Base-by-base conservation (phyloP, 2,329 filamentous ascomycete genomes). In the Phoma sp. region DNA sequence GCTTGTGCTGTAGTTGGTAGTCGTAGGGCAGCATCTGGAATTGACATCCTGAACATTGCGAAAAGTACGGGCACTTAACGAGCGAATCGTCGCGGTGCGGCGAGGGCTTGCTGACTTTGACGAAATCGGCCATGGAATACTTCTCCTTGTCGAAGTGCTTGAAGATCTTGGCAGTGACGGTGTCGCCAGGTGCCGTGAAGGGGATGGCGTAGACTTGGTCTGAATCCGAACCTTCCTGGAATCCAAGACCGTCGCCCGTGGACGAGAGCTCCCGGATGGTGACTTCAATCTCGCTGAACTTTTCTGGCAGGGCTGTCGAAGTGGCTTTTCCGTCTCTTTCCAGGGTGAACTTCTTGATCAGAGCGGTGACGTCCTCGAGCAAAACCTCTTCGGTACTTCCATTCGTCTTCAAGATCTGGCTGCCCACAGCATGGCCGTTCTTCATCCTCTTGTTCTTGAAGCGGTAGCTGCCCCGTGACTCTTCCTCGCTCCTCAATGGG, bases 21-120 rank as follows among this genome's bases (percentile, higher is more conserved):
- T 84, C 77, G 75, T 98, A 98, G 50, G 91, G 86, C 60, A 99
- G 85, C 91, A 98, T 97, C 79, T 99, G 95, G 75, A 98, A 93
- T 77, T 99, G 95, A 73, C 95, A 99, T 29, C 95, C 95, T 24
- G 69, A 91, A 76, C 95, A 99, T 50, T 82, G 84, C 36, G 86
- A 81, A 71, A 99, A 99, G 81, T 99, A 98, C 66, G 85, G 84
- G 80, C 95, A 99, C 52, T 83, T 83, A 64, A 96, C 83, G 21
- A 90, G 85, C 33, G 83, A 82, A 68, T 95, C 90, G 67, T 96
- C 88, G 67, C 95, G 88, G 50, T 88, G 81, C 1, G 87, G 83
- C 0, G 91, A 92, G 0, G 93, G 87, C 53, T 84, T 85, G 32
- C 88, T 78, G 37, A 98, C 84, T 57, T 88, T 88, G 69, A 98